Percentiles rank a stretch among this genome's conserved stretches.
Evolutionary conservation across 2,329 filamentous ascomycete species (phyloP).

Genomic region (Thelonectria blattea): DNA sequence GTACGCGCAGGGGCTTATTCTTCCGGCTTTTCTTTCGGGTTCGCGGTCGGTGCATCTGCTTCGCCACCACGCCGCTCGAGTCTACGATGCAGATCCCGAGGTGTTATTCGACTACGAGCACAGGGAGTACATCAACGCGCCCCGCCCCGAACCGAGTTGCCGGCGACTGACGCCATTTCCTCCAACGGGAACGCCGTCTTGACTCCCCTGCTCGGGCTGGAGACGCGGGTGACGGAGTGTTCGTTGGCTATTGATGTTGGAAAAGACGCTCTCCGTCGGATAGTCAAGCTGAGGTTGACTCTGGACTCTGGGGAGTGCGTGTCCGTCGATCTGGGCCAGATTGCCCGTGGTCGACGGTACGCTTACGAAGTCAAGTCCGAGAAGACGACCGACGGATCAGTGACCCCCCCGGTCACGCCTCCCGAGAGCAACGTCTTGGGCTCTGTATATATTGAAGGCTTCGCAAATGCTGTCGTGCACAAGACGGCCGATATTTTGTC

Average conservation of each 20-base stretch:
- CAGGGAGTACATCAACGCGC: neutral
- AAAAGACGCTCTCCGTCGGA: neutral
- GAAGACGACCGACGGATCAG: neutral
- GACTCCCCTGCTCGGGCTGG: neutral
- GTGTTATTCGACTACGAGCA: neutral
- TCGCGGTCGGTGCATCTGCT: neutral
- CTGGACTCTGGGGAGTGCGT: neutral
- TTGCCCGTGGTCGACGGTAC: neutral
- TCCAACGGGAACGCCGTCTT: neutral
- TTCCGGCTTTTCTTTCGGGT: neutral
- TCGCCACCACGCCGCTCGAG: neutral
- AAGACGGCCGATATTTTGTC: neutral
- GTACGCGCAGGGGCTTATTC: neutral
- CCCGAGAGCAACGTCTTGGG: neutral
- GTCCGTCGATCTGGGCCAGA: neutral
- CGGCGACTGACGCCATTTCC: neutral
- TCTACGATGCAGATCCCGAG: neutral
- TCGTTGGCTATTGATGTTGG: neutral
- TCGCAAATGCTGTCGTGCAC: neutral
- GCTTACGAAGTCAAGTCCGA: neutral
- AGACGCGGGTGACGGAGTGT: neutral
- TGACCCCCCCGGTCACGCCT: neutral
- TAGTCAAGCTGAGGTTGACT: neutral
- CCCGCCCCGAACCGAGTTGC: neutral
- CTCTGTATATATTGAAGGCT: neutral